Percentiles rank a stretch among this genome's conserved stretches.
phyloP scores from a whole-genome alignment of 2,329 filamentous ascomycete species.

The Venturia effusa region DNA sequence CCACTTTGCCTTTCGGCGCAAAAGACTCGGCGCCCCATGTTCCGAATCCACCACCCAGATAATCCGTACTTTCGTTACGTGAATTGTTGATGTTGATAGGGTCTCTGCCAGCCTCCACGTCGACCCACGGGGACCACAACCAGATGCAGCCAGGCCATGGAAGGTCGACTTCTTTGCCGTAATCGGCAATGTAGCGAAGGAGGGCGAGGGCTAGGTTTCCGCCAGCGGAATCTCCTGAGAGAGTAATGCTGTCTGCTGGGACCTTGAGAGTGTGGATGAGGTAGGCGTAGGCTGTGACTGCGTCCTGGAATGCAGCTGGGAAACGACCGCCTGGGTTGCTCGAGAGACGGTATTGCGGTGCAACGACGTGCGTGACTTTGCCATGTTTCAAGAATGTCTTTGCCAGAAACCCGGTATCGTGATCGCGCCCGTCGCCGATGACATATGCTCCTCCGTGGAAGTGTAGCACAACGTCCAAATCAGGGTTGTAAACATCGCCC shows the following conservation, averaged over 20 bases:
- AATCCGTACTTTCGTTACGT: slow-evolving; percentile 30
- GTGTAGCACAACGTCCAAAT: slow-evolving; percentile 32
- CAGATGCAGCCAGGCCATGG: slow-evolving; percentile 27
- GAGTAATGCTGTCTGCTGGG: slow-evolving; percentile 28
- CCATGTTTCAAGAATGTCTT: slow-evolving; percentile 27
- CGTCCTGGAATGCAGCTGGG: slow-evolving; percentile 41
- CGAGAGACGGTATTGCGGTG: slow-evolving; percentile 39
- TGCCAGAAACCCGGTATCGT: slow-evolving; percentile 23
- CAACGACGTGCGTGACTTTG: slow-evolving; percentile 29
- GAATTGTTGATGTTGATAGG: slow-evolving; percentile 20
- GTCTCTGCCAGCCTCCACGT: slow-evolving; percentile 22
- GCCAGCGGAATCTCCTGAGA: slow-evolving; percentile 41
- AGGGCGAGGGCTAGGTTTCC: slow-evolving; percentile 35
- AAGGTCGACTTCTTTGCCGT: slow-evolving; percentile 24
- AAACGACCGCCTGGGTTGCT: slow-evolving; percentile 34
- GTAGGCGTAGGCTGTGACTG: slow-evolving; percentile 35
- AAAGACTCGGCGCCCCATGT: slow-evolving; percentile 32
- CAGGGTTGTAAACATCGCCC: slow-evolving; percentile 15
- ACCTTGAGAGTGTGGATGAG: slow-evolving; percentile 32
- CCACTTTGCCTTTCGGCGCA: slow-evolving; percentile 15
- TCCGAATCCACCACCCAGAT: slow-evolving; percentile 27
- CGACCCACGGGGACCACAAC: slow-evolving; percentile 35
- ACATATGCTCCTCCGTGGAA: slow-evolving; percentile 41
- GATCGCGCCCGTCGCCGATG: slow-evolving; percentile 30
- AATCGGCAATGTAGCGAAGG: slow-evolving; percentile 35